A percentile compares a stretch with the other conserved stretches of the same genome.
Evolutionary conservation across 768 basidiomycete species (phyloP).

Genomic region (Podaxis sp.): DNA sequence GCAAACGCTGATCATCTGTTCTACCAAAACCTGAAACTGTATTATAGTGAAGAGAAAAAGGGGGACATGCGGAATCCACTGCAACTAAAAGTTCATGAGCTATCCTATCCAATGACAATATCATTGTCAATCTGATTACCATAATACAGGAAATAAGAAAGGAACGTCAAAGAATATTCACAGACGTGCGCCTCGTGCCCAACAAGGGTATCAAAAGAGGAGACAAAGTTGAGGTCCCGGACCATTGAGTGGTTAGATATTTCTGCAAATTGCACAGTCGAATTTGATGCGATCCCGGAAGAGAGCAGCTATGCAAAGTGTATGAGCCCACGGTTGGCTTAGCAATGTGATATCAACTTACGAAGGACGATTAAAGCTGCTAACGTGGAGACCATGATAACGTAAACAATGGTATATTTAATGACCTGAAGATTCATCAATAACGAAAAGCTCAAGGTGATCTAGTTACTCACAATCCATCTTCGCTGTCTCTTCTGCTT

Average conservation of each 20-base stretch:
- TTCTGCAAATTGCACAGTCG: constrained; percentile 81
- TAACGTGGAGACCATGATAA: constrained; percentile 70
- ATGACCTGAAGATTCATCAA: constrained; percentile 47
- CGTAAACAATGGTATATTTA: constrained; percentile 84
- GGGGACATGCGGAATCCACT: background rate
- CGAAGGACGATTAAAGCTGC: constrained; percentile 82
- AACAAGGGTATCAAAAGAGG: constrained; percentile 6
- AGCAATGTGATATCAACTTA: constrained; percentile 38
- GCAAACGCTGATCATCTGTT: background rate
- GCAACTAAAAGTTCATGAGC: constrained; percentile 1
- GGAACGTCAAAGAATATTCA: constrained; percentile 3
- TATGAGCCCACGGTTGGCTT: constrained; percentile 5
- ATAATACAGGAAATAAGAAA: constrained; percentile 15
- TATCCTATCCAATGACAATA: constrained; percentile 9
- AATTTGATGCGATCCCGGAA: constrained; percentile 81
- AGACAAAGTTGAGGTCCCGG: background rate
- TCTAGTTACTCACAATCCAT: constrained; percentile 63
- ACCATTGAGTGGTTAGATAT: constrained; percentile 62
- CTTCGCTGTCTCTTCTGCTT: constrained; percentile 91
- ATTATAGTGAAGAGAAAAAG: background rate
- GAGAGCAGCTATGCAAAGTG: constrained; percentile 55
- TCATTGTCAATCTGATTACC: constrained; percentile 15
- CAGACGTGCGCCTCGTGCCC: constrained; percentile 4
- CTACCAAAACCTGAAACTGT: background rate
- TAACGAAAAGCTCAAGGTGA: constrained; percentile 2